Evolutionary conservation across 345 rosid species (phyloP).

Genomic region (Geranium brycei): DNA sequence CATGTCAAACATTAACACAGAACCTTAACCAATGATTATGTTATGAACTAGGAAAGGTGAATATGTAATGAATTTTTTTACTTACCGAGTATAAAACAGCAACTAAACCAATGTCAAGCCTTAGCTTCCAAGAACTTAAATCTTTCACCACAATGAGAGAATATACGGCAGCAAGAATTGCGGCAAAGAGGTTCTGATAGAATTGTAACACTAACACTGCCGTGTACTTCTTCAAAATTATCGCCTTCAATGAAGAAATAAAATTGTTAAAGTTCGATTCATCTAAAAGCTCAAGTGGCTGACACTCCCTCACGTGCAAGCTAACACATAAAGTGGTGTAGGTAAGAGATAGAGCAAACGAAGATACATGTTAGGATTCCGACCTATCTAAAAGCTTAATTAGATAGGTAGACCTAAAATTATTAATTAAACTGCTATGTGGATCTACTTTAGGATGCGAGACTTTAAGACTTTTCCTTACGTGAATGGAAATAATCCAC

Average conservation of each 20-base stretch:
- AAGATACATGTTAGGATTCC: too few species aligned
- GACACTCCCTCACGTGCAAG: too few species aligned
- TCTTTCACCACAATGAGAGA: constrained; percentile 21
- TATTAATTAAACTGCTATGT: too few species aligned
- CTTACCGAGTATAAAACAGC: constrained; percentile 22
- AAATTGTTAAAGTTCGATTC: background rate
- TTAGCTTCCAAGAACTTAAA: constrained; percentile 30
- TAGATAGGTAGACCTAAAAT: too few species aligned
- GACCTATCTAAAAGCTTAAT: too few species aligned
- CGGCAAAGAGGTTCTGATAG: constrained; percentile 11
- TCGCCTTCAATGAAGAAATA: constrained; percentile 15
- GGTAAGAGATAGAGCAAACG: too few species aligned
- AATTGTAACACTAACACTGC: constrained; percentile 19
- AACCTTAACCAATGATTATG: background rate
- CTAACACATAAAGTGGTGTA: too few species aligned
- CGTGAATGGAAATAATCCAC: too few species aligned
- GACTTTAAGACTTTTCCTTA: too few species aligned
- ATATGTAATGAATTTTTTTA: background rate
- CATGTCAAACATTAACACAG: too few species aligned
- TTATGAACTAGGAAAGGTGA: background rate
- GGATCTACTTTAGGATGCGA: too few species aligned
- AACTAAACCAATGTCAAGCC: constrained; percentile 14
- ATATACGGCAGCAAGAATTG: constrained; percentile 14
- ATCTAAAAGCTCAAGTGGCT: too few species aligned
- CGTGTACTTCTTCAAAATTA: constrained; percentile 18